These are phyloP conservation scores for Paracamarosporium sp. DNA, from an alignment of 2,329 filamentous ascomycete species.

Conservation along the genomic window DNA sequence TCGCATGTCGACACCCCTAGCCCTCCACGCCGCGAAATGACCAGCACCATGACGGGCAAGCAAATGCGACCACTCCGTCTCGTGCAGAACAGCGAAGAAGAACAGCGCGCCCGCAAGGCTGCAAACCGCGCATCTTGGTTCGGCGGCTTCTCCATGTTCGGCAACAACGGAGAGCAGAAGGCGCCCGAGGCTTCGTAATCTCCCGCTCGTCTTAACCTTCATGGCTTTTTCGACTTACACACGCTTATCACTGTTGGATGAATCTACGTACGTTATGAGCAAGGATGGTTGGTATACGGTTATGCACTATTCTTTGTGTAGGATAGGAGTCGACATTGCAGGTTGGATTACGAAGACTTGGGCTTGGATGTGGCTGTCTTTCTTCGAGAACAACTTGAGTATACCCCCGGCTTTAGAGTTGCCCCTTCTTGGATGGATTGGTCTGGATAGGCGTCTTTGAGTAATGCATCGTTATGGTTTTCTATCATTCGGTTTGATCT, in stretches of 20 bases:
- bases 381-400: not conserved
- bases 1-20: conserved; percentile 45
- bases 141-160: conserved; percentile 48
- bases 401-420: conserved; percentile 1
- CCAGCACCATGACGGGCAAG: conserved; percentile 57
- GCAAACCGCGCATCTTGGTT: conserved; percentile 57
- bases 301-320: conserved; percentile 2
- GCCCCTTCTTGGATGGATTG: conserved; percentile 1
- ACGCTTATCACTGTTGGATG: not conserved
- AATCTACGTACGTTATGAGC: conserved; percentile 5
- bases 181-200: conserved; percentile 2
- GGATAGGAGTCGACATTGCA: not conserved
- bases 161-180: conserved; percentile 39
- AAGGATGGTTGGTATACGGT: not conserved
- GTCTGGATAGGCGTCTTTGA: not conserved
- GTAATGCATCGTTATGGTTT: conserved; percentile 6
- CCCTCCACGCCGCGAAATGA: conserved; percentile 66
- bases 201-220: not conserved
- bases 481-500: not conserved
- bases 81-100: conserved; percentile 71
- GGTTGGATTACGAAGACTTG: not conserved
- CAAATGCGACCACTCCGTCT: conserved; percentile 86
- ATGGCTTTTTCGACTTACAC: not conserved
- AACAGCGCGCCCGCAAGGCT: conserved; percentile 48
- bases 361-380: not conserved